phyloP scores from a whole-genome alignment of 2,329 filamentous ascomycete genomes.

The Neopestalotiopsis sp. region DNA sequence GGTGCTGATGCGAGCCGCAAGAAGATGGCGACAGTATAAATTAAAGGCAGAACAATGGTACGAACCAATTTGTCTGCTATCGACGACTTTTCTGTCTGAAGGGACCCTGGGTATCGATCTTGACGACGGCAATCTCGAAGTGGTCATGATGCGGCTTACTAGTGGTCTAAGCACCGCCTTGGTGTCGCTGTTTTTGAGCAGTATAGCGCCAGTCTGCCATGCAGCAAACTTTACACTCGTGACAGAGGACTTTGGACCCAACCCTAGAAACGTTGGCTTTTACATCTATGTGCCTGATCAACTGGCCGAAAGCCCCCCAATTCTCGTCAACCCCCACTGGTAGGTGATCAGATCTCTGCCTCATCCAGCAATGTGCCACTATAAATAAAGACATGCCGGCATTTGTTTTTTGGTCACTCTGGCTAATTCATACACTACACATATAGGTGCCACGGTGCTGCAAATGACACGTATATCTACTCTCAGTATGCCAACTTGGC shows the following conservation, averaged over 20 bases:
- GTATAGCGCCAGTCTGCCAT: neutral
- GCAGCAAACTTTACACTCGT: constrained; percentile 36
- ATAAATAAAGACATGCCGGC: too few relatives aligned
- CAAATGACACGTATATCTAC: constrained; percentile 51
- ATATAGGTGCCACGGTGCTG: constrained; percentile 51
- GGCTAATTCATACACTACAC: neutral
- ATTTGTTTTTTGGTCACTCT: too few relatives aligned
- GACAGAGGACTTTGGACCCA: constrained; percentile 44
- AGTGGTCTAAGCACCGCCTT: neutral
- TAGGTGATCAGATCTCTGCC: constrained; percentile 31
- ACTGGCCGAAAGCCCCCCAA: constrained; percentile 49
- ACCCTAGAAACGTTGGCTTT: constrained; percentile 57
- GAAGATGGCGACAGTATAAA: neutral
- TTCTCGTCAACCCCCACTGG: constrained; percentile 63
- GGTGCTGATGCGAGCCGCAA: neutral
- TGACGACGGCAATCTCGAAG: neutral
- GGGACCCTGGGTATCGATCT: too few relatives aligned
- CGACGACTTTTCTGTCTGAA: too few relatives aligned
- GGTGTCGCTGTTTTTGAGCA: neutral
- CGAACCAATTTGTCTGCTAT: neutral
- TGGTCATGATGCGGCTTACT: neutral
- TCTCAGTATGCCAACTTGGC: constrained; percentile 60
- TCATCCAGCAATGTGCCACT: neutral
- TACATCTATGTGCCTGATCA: constrained; percentile 56
- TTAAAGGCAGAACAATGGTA: neutral